Base-by-base conservation (phyloP, 192 early-diverging fungal species). In the Polychytrium aggregatum region DNA sequence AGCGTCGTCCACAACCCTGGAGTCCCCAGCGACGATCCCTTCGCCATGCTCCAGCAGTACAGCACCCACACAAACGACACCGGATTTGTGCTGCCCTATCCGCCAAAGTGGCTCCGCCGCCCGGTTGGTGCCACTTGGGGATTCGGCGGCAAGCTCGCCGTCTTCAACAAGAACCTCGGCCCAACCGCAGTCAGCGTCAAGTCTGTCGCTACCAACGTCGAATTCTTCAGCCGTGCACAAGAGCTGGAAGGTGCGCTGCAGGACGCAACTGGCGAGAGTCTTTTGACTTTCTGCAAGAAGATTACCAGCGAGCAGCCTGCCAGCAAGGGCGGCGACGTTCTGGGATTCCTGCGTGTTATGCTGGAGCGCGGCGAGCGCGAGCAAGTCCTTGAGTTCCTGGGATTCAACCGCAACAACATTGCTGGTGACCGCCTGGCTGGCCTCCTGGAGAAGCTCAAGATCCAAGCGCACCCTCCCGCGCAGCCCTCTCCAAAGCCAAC, bases 91-190 rank as follows among this genome's bases (percentile, higher is more conserved):
- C 56, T 73, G 17, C 59, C 53, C 9, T 76, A 85, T 33, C 86
- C 96, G 38, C 95, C 95, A 47, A 92, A 92, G 64, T 98, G 95
- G 95, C 73, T 94, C 22, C 79, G 84, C 20, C 69, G 90, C 1
- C 92, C 92, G 18, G 82, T 82, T 0, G 90, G 90, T 13, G 87
- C 78, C 1, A 65, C 78, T 0, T 98, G 87, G 73, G 84, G 85
- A 3, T 97, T 91, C 55, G 92, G 92, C 53, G 87, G 89, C 28
- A 83, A 90, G 60, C 71, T 97, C 13, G 84, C 87, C 17, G 64
- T 61, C 41, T 93, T 96, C 57, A 67, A 73, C 46, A 70, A 72
- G 46, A 69, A 13, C 1, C 27, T 24, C 24, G 40, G 34, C 6
- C 30, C 59, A 13, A 35, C 44, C 40, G 16, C 18, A 8, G 83